A percentile compares a stretch with the other conserved stretches of the same genome.
Evolutionary conservation across 768 basidiomycete species (phyloP).

Genomic region (Kwoniella mangroviensis): DNA sequence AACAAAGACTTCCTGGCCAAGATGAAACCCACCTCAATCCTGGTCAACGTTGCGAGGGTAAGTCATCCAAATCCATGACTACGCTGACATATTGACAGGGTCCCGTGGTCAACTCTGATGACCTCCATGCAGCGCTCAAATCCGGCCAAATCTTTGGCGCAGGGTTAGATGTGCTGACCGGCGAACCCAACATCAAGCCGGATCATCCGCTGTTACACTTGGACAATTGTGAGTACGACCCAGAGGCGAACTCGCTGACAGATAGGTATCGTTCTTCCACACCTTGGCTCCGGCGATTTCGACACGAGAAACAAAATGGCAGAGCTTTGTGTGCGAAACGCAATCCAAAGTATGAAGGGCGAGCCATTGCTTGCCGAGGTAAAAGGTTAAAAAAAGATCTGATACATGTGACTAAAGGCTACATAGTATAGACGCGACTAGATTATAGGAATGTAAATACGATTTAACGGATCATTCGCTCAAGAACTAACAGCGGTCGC

Average conservation of each 20-base stretch:
- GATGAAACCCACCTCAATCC: conserved; percentile 83
- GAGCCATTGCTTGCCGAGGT: conserved; percentile 42
- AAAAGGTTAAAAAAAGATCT: conserved; percentile 22
- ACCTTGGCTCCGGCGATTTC: conserved; percentile 86
- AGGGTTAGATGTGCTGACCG: conserved; percentile 90
- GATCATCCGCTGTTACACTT: conserved; percentile 83
- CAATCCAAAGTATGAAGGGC: conserved; percentile 38
- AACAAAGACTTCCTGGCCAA: conserved; percentile 70
- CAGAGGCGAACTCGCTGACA: neutral
- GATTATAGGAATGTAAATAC: conserved; percentile 4
- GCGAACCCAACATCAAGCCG: conserved; percentile 74
- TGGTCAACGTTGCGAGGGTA: conserved; percentile 82
- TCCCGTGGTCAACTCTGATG: conserved; percentile 85
- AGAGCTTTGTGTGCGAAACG: conserved; percentile 61
- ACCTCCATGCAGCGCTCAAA: conserved; percentile 76
- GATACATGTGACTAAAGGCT: conserved; percentile 10
- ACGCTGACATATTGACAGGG: conserved; percentile 54
- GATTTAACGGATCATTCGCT: neutral
- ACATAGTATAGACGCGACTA: neutral
- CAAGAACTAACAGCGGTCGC: conserved; percentile 19
- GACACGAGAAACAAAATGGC: conserved; percentile 87
- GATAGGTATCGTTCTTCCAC: conserved; percentile 79
- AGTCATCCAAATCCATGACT: conserved; percentile 10
- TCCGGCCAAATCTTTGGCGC: conserved; percentile 87
- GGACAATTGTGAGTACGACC: conserved; percentile 64